Evolutionary conservation across 257 asterid species (phyloP).

Genomic region (Salvia rosmarinus): DNA sequence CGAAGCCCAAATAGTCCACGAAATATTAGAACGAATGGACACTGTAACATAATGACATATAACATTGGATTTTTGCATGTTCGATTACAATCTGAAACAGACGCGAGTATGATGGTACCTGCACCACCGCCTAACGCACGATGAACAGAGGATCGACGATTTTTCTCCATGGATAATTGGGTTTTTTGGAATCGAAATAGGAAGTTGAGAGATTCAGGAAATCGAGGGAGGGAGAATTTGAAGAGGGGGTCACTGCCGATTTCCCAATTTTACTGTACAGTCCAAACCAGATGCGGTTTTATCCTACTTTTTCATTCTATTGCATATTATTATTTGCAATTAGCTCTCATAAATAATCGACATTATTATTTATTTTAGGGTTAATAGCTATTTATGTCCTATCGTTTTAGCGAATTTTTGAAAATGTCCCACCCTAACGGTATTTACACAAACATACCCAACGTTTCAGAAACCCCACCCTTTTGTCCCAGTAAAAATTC

Average conservation of each 20-base stretch:
- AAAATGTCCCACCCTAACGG: too few relatives aligned
- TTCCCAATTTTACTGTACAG: constrained; percentile 37
- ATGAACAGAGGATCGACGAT: constrained; percentile 53
- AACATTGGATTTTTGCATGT: constrained; percentile 22
- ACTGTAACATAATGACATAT: constrained; percentile 4
- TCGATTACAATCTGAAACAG: constrained; percentile 26
- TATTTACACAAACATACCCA: too few relatives aligned
- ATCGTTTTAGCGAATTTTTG: too few relatives aligned
- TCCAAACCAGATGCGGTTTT: constrained; percentile 33
- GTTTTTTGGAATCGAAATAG: constrained; percentile 36
- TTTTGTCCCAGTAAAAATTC: too few relatives aligned
- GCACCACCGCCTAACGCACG: constrained; percentile 73
- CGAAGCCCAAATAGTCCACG: constrained; percentile 1
- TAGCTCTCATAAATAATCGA: neutral
- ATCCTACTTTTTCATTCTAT: neutral
- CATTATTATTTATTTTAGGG: neutral
- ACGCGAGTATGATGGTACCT: constrained; percentile 43
- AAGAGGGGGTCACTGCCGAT: constrained; percentile 32
- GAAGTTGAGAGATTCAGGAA: constrained; percentile 35
- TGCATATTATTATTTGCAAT: neutral
- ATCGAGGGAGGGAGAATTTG: constrained; percentile 43
- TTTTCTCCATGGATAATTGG: constrained; percentile 62
- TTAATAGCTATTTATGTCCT: too few relatives aligned
- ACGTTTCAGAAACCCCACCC: too few relatives aligned
- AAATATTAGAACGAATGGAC: constrained; percentile 12